Conservation (phyloP, 2,329 filamentous ascomycete species). For the Hysterium pulicare region DNA sequence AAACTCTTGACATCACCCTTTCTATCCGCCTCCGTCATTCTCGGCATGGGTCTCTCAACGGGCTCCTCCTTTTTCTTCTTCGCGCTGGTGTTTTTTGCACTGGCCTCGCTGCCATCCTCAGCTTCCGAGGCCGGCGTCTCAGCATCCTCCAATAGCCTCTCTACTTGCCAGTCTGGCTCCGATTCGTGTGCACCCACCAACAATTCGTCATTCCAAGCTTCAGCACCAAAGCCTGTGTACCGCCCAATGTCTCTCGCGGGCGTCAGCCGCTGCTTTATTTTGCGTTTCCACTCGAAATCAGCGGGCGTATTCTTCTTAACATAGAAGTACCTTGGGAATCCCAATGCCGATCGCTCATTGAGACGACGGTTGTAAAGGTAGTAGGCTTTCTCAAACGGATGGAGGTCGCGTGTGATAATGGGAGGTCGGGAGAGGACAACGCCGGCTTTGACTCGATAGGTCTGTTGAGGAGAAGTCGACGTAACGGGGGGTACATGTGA, state of each 20-base stretch:
- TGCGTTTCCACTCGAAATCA: slow-evolving; percentile 86
- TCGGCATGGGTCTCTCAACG: slow-evolving; percentile 66
- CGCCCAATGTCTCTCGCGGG: slow-evolving; percentile 80
- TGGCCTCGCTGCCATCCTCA: slow-evolving; percentile 10
- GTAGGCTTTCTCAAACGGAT: slow-evolving; percentile 86
- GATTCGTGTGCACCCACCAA: slow-evolving; percentile 68
- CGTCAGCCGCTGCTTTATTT: slow-evolving; percentile 71
- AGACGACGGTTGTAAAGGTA: slow-evolving; percentile 97
- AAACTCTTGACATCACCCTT: slow-evolving; percentile 72
- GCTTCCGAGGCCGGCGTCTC: slow-evolving; percentile 50
- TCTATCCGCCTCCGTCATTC: slow-evolving; percentile 74
- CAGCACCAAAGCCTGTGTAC: slow-evolving; percentile 70
- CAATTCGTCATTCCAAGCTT: slow-evolving; percentile 90
- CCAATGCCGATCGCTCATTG: slow-evolving; percentile 84
- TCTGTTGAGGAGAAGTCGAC: slow-evolving; percentile 39
- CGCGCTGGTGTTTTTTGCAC: slow-evolving; percentile 42
- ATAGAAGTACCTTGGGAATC: slow-evolving; percentile 90
- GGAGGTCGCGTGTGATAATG: slow-evolving; percentile 76
- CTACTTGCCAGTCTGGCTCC: slow-evolving; percentile 61
- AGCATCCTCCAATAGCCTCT: slow-evolving; percentile 71
- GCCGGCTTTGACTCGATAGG: slow-evolving; percentile 54
- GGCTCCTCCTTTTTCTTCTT: slow-evolving; percentile 54
- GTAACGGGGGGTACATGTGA: slow-evolving; percentile 28
- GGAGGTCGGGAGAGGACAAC: slow-evolving; percentile 86
- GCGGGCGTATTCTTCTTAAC: slow-evolving; percentile 85